Evolutionary conservation across 2,329 filamentous ascomycete species (phyloP), one percentile per base, ranked within the genome.

Genomic region (Seiridium cupressi): DNA sequence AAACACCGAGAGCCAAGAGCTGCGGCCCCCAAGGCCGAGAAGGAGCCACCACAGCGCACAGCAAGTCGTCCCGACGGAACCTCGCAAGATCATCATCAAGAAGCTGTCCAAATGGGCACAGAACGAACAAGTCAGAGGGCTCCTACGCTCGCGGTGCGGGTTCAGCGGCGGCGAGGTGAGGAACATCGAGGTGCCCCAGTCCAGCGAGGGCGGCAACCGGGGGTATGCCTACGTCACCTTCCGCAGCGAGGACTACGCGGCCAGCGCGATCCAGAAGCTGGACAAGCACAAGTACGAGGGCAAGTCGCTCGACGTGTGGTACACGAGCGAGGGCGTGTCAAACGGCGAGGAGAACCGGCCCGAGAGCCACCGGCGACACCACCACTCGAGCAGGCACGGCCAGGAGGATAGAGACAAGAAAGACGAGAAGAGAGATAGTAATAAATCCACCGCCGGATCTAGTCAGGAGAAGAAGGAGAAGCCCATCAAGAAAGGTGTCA

Each of bases 51-150:
- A 40, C 31, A 40, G 31, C 47, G 57, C 38, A 13, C 61, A 60
- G 26, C 56, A 13, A 11, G 42, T 65, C 35, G 61, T 70, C n/a
- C 57, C 64, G 1, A 69, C 66, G 3, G 68, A 59, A 58, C 64
- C 61, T 47, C 69, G 70, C 40, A 72, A 72, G 53, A 68, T 73
- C 26, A 68, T 71, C 54, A 66, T 73, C 42, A 71, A 68, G 55
- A 66, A 69, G 13, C 65, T 73, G 57, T 67, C 66, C 35, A 58
- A 66, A 8, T 66, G 63, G 65, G 60, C 57, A 7, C 67, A 54
- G 35, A 60, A 62, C 44, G 59, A 66, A 32, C 68, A 72, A 57
- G 61, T 72, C 55, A 64, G 64, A 61, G 65, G 68, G 4, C 65
- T 73, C 26, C 65, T 73, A 58, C 63, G 62, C 51, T 61, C 64